Base-by-base conservation (phyloP, 345 rosid genomes). In the Hypericum perforatum region DNA sequence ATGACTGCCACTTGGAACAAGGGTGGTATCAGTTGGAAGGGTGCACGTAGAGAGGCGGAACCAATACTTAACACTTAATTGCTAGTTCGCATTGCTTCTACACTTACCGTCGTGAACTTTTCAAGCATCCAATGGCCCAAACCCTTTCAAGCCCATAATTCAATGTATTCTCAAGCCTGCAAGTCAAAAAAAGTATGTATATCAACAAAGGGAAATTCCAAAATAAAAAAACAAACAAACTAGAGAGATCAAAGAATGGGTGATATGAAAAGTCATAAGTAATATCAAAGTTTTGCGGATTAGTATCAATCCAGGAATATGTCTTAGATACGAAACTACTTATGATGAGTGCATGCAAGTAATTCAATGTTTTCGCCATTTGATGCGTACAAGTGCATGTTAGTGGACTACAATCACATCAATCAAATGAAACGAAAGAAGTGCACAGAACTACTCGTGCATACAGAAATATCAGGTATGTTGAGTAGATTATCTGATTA, bases 91-190 rank as follows among this genome's bases (percentile, higher is more conserved):
- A 39, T 52, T 0, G 37, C 8, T 15, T 43, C 14, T 53, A 54
- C 53, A 67, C 80, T 76, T 65, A 92, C 99, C 99, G 78, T 48
- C 94, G 89, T 52, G 99, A 92, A 62, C 94, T 63, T 68, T 78
- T 92, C 73, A 85, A 72, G 57, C 80, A 82, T 43, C 97, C 99
- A 37, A 89, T 63, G 22, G 97, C 89, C 99, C 99, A 89, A 60
- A 92, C 99, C 71, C 99, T 80, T 76, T 92, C 99, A 45, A 92
- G 91, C 45, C 95, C 94, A 61, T 92, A 92, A 70, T 92, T 92
- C 67, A 83, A 64, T 44, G 89, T 86, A 56, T 83, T 79, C 74
- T 86, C 95, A 44, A 80, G 95, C 84, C 99, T 92, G 85, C 39
- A 59, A 54, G 53, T 43, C 36, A 66, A 56, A 10, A n/a, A 43